Evolutionary conservation across 2,329 filamentous ascomycete species (phyloP).

Genomic region (Pyrenochaeta sp.): DNA sequence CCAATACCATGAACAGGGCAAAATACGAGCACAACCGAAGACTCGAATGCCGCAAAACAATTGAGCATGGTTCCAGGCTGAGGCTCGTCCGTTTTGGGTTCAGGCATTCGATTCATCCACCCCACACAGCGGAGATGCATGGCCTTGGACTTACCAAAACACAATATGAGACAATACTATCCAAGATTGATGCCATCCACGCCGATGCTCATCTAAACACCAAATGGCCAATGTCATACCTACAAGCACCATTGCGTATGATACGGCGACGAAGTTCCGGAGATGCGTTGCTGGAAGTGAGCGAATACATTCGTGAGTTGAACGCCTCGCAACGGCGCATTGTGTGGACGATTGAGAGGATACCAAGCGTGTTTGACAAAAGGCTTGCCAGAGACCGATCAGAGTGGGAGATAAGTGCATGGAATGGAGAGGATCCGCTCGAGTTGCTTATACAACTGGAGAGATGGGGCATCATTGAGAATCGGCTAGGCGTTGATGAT

Average conservation of each 20-base stretch:
- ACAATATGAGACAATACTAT: slow-evolving; percentile 21
- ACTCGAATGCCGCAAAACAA: slow-evolving; percentile 33
- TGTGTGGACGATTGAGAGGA: slow-evolving; percentile 37
- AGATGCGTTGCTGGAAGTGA: slow-evolving; percentile 25
- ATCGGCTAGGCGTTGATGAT: slow-evolving; percentile 27
- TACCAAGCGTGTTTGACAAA: slow-evolving; percentile 30
- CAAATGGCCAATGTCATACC: slow-evolving; percentile 7
- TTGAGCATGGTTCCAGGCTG: slow-evolving; percentile 29
- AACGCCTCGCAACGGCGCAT: slow-evolving; percentile 24
- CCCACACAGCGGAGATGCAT: slow-evolving; percentile 35
- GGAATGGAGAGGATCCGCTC: slow-evolving; percentile 33
- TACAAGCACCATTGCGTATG: slow-evolving; percentile 17
- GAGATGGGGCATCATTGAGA: slow-evolving; percentile 34
- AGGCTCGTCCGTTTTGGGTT: slow-evolving; percentile 32
- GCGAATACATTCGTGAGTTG: slow-evolving; percentile 29
- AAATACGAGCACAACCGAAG: slow-evolving; percentile 35
- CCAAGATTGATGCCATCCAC: slow-evolving; percentile 26
- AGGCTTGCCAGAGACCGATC: slow-evolving; percentile 20
- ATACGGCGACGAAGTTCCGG: slow-evolving; percentile 21
- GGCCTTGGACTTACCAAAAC: slow-evolving; percentile 27
- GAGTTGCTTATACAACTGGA: slow-evolving; percentile 32
- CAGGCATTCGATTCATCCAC: slow-evolving; percentile 30
- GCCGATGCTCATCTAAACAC: slow-evolving; percentile 1
- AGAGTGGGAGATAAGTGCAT: slow-evolving; percentile 36
- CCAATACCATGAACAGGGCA: slow-evolving; percentile 21